Evolutionary conservation across 2,329 filamentous ascomycete species (phyloP), one percentile per base, ranked within the genome.

Genomic region (Tolypocladium pustulatum): DNA sequence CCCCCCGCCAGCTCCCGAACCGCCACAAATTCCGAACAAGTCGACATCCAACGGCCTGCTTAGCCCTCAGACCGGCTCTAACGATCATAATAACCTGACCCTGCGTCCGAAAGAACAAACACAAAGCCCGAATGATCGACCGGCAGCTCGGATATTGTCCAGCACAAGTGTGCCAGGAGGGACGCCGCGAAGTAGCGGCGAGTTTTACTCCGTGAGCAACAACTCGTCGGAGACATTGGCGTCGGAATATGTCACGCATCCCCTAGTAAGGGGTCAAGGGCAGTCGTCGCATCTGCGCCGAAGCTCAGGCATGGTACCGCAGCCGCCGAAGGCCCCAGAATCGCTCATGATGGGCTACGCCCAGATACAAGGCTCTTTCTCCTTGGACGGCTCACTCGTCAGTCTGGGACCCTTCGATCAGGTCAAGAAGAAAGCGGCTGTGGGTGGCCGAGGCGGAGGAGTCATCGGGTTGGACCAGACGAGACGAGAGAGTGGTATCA

Each of bases 281-380:
- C 70, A 75, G 32, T 75, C 80, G 34, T 68, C 73, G 2, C 76
- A 82, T 62, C 66, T 78, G 17, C 76, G 81, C 59, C 74, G 76
- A 55, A 74, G 73, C 61, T 79, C 81, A 34, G 75, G 72, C 56
- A 67, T 80, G 58, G 67, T 71, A 61, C 72, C 71, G 60, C 73
- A 75, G 61, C 75, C 76, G 54, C 69, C 77, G 46, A 78, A 75
- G 65, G 71, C 78, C 43, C 85, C 90, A 0, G 92, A 97, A 70
- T 87, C 88, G 1, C 76, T 99, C 57, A 95, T 99, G 85, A 99
- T 99, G 94, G 94, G 92, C 0, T 99, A 96, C 73, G 93, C 90
- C 3, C 94, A 99, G 66, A 84, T 97, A 2, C 89, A 91, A 72
- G 94, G 94, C 4, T 92, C 90, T 0, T 99, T 99, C 66, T 91